Evolutionary conservation across 169 alveolate species (phyloP).

Genomic region (Eimeria nieschulzi): DNA sequence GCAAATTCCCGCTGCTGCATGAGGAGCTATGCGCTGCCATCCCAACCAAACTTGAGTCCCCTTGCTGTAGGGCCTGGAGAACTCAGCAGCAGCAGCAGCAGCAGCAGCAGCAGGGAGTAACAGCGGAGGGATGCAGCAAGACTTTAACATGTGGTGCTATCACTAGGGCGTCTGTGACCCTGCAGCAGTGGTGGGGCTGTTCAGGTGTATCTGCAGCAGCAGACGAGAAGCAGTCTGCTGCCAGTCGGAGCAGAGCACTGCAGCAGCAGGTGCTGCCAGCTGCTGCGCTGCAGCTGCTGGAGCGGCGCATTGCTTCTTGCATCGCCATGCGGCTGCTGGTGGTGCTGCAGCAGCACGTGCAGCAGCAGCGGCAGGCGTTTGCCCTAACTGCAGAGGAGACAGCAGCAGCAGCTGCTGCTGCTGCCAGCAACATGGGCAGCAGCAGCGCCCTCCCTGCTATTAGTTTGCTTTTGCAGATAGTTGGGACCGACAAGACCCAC

Average conservation of each 20-base stretch:
- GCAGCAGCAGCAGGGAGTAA: neutral
- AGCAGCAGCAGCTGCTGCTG: conserved; percentile 7
- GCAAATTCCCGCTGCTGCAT: conserved; percentile 34
- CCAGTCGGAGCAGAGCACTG: neutral
- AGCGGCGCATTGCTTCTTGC: conserved; percentile 49
- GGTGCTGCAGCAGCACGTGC: conserved; percentile 66
- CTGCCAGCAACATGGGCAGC: conserved; percentile 10
- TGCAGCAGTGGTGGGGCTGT: conserved; percentile 55
- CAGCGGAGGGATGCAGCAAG: conserved; percentile 42
- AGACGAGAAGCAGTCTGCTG: conserved; percentile 39
- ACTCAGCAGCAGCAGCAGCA: conserved; percentile 43
- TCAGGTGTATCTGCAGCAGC: conserved; percentile 59
- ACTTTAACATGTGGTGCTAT: conserved; percentile 42
- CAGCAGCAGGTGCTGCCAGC: conserved; percentile 56
- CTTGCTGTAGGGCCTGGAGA: conserved; percentile 46
- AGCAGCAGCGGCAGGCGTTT: conserved; percentile 58
- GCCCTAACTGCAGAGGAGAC: conserved; percentile 52
- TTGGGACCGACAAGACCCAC: conserved; percentile 14
- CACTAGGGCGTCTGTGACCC: neutral
- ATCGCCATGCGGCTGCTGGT: conserved; percentile 60
- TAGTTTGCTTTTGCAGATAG: conserved; percentile 20
- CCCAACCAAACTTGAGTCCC: conserved; percentile 20
- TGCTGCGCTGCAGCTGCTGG: conserved; percentile 53
- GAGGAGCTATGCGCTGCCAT: conserved; percentile 46
- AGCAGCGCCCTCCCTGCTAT: conserved; percentile 47